Evolutionary conservation across 371 early-diverging fungal species (phyloP), one percentile per base, ranked within the genome.

Genomic region (Mortierella sp.): DNA sequence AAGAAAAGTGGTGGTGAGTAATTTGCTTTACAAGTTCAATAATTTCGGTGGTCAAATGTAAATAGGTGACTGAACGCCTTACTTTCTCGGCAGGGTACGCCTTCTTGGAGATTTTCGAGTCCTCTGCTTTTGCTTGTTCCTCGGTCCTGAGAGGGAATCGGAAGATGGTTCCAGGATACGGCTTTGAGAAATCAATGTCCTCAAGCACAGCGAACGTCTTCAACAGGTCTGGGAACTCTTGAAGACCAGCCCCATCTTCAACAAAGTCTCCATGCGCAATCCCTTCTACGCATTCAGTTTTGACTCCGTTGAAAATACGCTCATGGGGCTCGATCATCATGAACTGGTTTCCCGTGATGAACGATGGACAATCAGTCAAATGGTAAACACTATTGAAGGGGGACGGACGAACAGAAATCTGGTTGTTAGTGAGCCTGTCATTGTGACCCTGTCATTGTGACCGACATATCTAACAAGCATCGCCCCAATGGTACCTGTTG

Each of bases 301-400:
- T 42, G 23, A 34, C 34, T 34, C 66, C 71, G 23, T 65, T 61
- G 58, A 79, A 61, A 31, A 63, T 71, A 21, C 60, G 55, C 24
- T 58, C 56, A 4, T 81, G 81, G 4, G 81, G 81, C 24, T 80
- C 81, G 16, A 74, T 56, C 18, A 81, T 49, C 47, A 62, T 62
- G 18, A 78, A 27, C 12, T 62, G 61, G 28, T 65, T 60, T 1
- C 64, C 64, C 6, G 71, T 62, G 42, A 81, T 71, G 28, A 81
- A 62, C 18, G 78, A 76, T 1, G 81, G 81, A 18, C 72, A 62
- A 27, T 81, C 81, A 3, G 81, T 81, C 46, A 81, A 46, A 28
- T 81, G 78, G 39, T 78, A 81, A 13, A 81, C 63, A 27, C 73
- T 72, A 54, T 9, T 41, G 23, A 26, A 23, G 7, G 39, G 26